Percentiles rank a stretch among this genome's conserved stretches.
Evolutionary conservation across 768 basidiomycete genomes (phyloP).

Genomic region (Lactarius evosmus): DNA sequence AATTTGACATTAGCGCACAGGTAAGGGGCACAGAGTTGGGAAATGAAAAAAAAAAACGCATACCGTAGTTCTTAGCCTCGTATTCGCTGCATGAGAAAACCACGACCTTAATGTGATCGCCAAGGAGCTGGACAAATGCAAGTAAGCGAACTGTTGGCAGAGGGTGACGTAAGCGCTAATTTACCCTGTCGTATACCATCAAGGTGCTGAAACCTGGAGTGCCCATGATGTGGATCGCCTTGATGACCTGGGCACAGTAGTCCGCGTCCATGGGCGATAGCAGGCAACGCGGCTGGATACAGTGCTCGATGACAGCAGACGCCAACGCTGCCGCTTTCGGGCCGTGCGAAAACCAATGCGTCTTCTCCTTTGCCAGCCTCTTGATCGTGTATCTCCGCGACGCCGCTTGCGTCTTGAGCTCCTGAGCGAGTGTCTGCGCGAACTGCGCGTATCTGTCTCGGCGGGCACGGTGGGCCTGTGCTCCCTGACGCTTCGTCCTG

Average conservation of each 20-base stretch:
- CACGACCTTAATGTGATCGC: slow-evolving; percentile 77
- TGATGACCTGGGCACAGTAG: slow-evolving; percentile 88
- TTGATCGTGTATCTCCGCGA: slow-evolving; percentile 73
- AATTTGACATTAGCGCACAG: too few relatives aligned
- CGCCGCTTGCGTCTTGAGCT: slow-evolving; percentile 72
- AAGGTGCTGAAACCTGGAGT: slow-evolving; percentile 87
- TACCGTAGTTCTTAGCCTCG: slow-evolving; percentile 93
- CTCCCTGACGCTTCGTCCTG: slow-evolving; percentile 54
- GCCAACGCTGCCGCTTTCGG: slow-evolving; percentile 51
- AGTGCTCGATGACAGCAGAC: slow-evolving; percentile 76
- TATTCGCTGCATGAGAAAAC: slow-evolving; percentile 94
- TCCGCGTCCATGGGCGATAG: slow-evolving; percentile 98
- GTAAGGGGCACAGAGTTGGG: slow-evolving; percentile 3
- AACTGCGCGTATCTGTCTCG: slow-evolving; percentile 67
- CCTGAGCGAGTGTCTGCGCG: slow-evolving; percentile 56
- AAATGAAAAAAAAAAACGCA: slow-evolving; percentile 25
- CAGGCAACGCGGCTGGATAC: slow-evolving; percentile 87
- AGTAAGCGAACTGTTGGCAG: not conserved
- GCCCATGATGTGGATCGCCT: slow-evolving; percentile 81
- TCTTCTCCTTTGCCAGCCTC: slow-evolving; percentile 72
- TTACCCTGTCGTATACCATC: slow-evolving; percentile 65
- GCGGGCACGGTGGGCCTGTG: slow-evolving; percentile 53
- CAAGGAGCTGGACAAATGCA: slow-evolving; percentile 61
- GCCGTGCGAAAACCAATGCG: slow-evolving; percentile 74
- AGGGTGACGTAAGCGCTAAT: slow-evolving; percentile 42